Evolutionary conservation across 1,284 basidiomycete genomes (phyloP).

Genomic region (Entoloma clypeatum): DNA sequence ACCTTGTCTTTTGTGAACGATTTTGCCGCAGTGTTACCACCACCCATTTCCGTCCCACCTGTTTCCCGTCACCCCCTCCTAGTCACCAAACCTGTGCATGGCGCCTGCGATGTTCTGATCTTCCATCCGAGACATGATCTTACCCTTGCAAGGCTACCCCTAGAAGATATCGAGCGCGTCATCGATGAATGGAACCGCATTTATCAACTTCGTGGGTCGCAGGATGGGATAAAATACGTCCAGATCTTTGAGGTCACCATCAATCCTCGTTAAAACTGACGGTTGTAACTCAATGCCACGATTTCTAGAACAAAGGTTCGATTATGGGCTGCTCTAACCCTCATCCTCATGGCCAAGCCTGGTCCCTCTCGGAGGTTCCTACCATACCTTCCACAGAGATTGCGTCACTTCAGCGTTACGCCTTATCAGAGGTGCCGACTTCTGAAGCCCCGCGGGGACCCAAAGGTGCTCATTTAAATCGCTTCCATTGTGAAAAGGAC

Average conservation of each 20-base stretch:
- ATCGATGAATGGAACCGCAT: constrained; percentile 77
- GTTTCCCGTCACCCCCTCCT: constrained; percentile 60
- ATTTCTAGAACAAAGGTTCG: constrained; percentile 80
- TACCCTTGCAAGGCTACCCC: constrained; percentile 75
- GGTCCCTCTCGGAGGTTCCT: constrained; percentile 79
- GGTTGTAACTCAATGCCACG: background rate
- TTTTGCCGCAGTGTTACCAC: constrained; percentile 77
- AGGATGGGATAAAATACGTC: constrained; percentile 73
- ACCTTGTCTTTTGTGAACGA: constrained; percentile 85
- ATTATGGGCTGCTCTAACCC: constrained; percentile 98
- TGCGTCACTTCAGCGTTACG: constrained; percentile 55
- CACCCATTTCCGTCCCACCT: constrained; percentile 47
- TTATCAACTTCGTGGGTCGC: constrained; percentile 57
- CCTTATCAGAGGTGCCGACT: constrained; percentile 32
- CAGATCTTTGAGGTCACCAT: constrained; percentile 80
- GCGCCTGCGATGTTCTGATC: constrained; percentile 86
- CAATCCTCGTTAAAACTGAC: background rate
- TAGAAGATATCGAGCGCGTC: constrained; percentile 63
- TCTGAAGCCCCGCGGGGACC: constrained; percentile 55
- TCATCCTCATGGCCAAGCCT: constrained; percentile 93
- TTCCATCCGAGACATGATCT: constrained; percentile 90
- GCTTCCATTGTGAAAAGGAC: background rate
- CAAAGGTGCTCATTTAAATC: constrained; percentile 33
- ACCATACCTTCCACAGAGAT: constrained; percentile 69
- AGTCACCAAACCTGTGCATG: constrained; percentile 69